Base-by-base conservation (phyloP, 768 basidiomycete genomes). In the Gloeostereum incarnatum region DNA sequence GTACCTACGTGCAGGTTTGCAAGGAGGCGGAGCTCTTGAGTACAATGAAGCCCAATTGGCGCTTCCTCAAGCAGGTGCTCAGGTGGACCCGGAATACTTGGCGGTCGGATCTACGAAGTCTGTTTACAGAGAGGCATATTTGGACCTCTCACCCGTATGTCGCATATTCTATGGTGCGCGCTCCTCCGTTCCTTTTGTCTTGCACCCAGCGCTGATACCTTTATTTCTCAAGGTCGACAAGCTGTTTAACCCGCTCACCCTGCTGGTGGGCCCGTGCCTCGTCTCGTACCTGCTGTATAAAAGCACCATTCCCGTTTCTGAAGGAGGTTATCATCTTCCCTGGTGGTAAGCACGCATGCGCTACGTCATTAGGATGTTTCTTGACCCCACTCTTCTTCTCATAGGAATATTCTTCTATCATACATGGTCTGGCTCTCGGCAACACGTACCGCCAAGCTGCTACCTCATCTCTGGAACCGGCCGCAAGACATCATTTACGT, bases 31-130 rank as follows among this genome's bases (percentile, higher is more conserved):
- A 93, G 60, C 64, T 93, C 10, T 63, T 91, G 44, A 85, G 80
- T 55, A 94, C 90, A 37, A 97, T 93, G 91, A 94, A 94, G 60
- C 90, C 89, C 19, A 88, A 93, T 62, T 94, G 90, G 91, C 71
- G 87, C 37, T 94, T 94, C 65, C 62, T 93, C 59, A 91, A 92
- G 63, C 92, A 94, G 56, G 91, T 93, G 10, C 60, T 94, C 36
- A 66, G 92, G 45, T 93, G 90, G 91, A 94, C 90, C 13, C 64
- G 91, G 45, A 94, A 93, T 64, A 94, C 90, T 2, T 94, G 92
- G 90, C 66, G 91, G 36, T 86, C 82, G 2, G 92, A 94, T 68
- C 52, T 93, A 46, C 69, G 92, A 38, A 85, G 82, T 49, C 65
- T 94, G 40, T 94, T 93, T 57, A 92, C 74, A 67, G 90, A 94